These are phyloP conservation scores for Nasturtium officinale DNA, from an alignment of 345 rosid genomes.

Conservation along the genomic window DNA sequence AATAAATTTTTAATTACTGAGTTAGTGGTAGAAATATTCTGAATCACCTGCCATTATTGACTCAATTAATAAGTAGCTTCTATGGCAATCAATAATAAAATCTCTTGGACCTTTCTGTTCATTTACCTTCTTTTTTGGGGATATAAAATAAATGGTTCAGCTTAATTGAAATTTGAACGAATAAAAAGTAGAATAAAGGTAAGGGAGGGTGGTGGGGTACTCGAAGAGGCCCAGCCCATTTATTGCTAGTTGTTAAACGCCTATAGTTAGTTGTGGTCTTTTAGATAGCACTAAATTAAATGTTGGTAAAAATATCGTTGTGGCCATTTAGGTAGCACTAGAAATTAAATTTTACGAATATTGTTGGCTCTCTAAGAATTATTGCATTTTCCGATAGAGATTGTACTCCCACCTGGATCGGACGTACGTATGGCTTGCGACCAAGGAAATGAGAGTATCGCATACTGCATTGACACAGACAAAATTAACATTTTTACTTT, in stretches of 20 bases:
- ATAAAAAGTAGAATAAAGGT: slow-evolving; percentile 2
- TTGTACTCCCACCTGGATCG: not conserved
- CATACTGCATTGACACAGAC: not conserved
- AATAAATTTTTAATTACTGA: not conserved
- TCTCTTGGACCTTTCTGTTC: slow-evolving; percentile 10
- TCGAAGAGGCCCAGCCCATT: slow-evolving; percentile 40
- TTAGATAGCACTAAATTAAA: not conserved
- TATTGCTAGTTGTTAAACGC: slow-evolving; percentile 26
- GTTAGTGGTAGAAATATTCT: slow-evolving; percentile 2
- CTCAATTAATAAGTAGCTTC: slow-evolving; percentile 31
- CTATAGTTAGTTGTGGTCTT: not conserved
- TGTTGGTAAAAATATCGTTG: not conserved
- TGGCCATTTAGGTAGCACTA: not conserved
- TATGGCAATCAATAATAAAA: slow-evolving; percentile 18
- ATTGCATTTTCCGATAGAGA: not conserved
- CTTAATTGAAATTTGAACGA: slow-evolving; percentile 1
- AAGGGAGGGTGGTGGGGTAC: not conserved
- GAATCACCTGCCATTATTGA: slow-evolving; percentile 34
- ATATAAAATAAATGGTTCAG: slow-evolving; percentile 12
- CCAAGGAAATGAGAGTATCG: not conserved
- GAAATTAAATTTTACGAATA: not conserved
- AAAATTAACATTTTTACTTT: not conserved
- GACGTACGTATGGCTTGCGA: not conserved
- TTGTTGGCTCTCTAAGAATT: not conserved
- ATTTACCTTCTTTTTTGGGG: slow-evolving; percentile 12